Evolutionary conservation across 2,329 filamentous ascomycete species (phyloP).

Genomic region (Phoma herbarum): DNA sequence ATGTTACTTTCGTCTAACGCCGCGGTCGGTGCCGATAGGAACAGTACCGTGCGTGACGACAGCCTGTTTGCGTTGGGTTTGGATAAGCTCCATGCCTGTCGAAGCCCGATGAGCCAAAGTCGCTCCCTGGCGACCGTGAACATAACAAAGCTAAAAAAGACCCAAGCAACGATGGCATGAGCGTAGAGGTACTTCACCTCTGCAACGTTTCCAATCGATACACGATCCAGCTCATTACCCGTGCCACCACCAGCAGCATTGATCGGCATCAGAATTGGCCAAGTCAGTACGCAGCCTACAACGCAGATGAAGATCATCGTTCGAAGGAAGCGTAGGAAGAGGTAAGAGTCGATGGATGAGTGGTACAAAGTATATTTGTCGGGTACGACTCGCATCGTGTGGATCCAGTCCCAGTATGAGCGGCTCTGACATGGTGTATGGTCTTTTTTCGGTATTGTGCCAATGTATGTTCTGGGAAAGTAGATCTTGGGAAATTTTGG

Average conservation of each 20-base stretch:
- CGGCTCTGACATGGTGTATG: slow-evolving; percentile 51
- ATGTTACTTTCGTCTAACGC: slow-evolving; percentile 82
- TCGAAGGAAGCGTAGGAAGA: slow-evolving; percentile 88
- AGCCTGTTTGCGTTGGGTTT: slow-evolving; percentile 84
- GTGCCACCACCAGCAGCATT: slow-evolving; percentile 81
- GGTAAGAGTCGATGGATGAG: slow-evolving; percentile 89
- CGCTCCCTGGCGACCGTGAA: slow-evolving; percentile 87
- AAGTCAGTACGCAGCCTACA: slow-evolving; percentile 83
- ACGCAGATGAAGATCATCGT: slow-evolving; percentile 81
- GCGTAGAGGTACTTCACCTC: slow-evolving; percentile 74
- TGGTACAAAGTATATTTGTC: slow-evolving; percentile 88
- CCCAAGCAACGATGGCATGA: slow-evolving; percentile 79
- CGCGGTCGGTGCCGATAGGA: slow-evolving; percentile 80
- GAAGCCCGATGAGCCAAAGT: slow-evolving; percentile 90
- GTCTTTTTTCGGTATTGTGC: slow-evolving; percentile 54
- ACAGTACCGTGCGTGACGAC: slow-evolving; percentile 89
- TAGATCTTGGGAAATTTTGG: slow-evolving; percentile 56
- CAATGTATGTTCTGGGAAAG: slow-evolving; percentile 56
- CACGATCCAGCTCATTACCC: slow-evolving; percentile 73
- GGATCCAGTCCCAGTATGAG: slow-evolving; percentile 53
- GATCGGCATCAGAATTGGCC: slow-evolving; percentile 87
- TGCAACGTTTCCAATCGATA: slow-evolving; percentile 82
- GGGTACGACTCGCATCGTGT: slow-evolving; percentile 61
- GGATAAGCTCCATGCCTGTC: slow-evolving; percentile 89
- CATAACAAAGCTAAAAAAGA: slow-evolving; percentile 87